Evolutionary conservation across 306 rosid species (phyloP), one percentile per base, ranked within the genome.

Genomic region (Herpetospermum pedunculosum): DNA sequence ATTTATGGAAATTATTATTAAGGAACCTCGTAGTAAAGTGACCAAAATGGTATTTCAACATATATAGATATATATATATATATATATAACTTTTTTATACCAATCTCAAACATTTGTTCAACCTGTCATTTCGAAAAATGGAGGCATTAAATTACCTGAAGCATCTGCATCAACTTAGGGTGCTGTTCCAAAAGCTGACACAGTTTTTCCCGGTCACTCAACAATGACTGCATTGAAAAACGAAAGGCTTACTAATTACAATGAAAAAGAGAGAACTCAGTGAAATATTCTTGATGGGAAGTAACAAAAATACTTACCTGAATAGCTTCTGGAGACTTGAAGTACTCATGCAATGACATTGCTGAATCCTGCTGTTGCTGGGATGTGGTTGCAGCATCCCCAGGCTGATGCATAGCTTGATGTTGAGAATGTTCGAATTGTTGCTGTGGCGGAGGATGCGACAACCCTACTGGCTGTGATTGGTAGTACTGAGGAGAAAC

Each of bases 111-210:
- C 4, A 64, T 37, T 38, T 40, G 72, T 40, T 38, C 50, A 40
- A 40, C 23, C 52, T 0, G 41, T 13, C 23, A 8, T 9, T 26
- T 50, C 40, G 30, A 12, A 55, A 25, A 73, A 34, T 63, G 16
- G 8, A 50, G 4, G 35, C 43, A 55, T 15, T 52, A 37, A 52
- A 79, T 70, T 62, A 94, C 99, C 99, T 94, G 95, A 83, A 94
- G 97, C 99, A 94, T 84, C 91, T 91, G 96, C 99, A 91, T 88
- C 81, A 94, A 84, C 80, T 91, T 94, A 11, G 97, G 99, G 85
- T 94, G 92, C 88, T 94, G 96, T 92, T 94, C 99, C 90, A 94
- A 85, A 71, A 94, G 95, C 84, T 91, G 95, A 82, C 99, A 91
- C 73, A 94, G 96, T 76, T 94, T 91, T 72, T 89, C 97, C 26